Evolutionary conservation across 2,329 filamentous ascomycete species (phyloP).

Genomic region (Colletotrichum costaricense): DNA sequence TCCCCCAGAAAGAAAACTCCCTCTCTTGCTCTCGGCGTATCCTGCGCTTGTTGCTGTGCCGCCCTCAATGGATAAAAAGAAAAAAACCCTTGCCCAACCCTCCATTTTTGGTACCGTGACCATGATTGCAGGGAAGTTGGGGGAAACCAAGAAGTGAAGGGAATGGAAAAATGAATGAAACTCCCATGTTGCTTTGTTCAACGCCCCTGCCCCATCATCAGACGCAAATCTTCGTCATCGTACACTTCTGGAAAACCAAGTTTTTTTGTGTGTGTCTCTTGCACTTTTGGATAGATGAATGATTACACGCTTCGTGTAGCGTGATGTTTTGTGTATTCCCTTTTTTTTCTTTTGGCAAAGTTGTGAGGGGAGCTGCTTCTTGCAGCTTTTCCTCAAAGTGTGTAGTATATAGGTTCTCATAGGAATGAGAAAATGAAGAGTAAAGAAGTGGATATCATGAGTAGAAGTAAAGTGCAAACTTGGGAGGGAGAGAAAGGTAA

Average conservation of each 20-base stretch:
- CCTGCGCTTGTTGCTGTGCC: background rate
- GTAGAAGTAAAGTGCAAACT: background rate
- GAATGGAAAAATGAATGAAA: background rate
- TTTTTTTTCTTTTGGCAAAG: background rate
- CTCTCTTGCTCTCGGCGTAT: background rate
- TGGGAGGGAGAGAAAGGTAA: background rate
- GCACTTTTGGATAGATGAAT: background rate
- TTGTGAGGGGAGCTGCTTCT: background rate
- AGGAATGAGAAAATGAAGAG: no score
- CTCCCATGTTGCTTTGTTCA: background rate
- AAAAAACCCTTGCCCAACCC: background rate
- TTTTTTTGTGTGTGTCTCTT: background rate
- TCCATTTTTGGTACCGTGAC: background rate
- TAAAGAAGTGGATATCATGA: constrained; percentile 22
- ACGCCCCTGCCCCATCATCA: background rate
- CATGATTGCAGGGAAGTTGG: background rate
- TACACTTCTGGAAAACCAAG: background rate
- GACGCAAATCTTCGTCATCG: background rate
- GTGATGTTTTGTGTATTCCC: background rate
- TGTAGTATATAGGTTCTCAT: background rate
- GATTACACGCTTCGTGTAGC: background rate
- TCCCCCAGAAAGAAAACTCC: background rate
- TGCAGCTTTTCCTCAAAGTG: background rate
- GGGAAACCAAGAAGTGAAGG: background rate
- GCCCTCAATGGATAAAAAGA: background rate